Evolutionary conservation across 2,329 filamentous ascomycete species (phyloP).

Genomic region (Talaromyces sp.): DNA sequence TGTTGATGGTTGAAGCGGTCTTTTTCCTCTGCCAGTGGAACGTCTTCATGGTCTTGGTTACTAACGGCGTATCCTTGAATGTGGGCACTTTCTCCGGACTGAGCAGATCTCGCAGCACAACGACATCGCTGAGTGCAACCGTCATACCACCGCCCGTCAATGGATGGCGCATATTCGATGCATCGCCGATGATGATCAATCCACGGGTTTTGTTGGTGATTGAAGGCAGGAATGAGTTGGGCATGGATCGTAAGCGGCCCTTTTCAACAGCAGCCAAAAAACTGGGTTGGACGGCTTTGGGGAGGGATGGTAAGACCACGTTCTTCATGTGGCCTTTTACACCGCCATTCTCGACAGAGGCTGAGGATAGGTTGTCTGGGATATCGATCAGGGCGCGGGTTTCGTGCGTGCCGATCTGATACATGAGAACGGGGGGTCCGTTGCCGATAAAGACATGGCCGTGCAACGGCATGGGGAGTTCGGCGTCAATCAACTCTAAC

Average conservation of each 20-base stretch:
- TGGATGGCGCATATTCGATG: constrained; percentile 99
- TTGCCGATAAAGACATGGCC: constrained; percentile 87
- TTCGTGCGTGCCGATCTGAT: constrained; percentile 95
- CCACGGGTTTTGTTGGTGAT: constrained; percentile 69
- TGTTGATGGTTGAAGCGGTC: constrained; percentile 87
- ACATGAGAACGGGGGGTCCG: constrained; percentile 77
- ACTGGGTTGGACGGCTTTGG: constrained; percentile 66
- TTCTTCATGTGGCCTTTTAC: constrained; percentile 81
- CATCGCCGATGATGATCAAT: constrained; percentile 82
- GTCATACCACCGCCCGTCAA: constrained; percentile 98
- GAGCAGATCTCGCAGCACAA: constrained; percentile 73
- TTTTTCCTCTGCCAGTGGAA: constrained; percentile 89
- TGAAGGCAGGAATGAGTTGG: constrained; percentile 89
- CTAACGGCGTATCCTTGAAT: constrained; percentile 64
- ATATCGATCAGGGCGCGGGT: constrained; percentile 88
- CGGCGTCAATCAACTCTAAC: constrained; percentile 84
- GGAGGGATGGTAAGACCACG: constrained; percentile 75
- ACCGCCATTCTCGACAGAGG: constrained; percentile 71
- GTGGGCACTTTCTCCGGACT: constrained; percentile 66
- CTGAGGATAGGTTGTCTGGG: constrained; percentile 71
- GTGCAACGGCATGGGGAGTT: constrained; percentile 70
- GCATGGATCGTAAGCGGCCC: constrained; percentile 84
- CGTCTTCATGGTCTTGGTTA: constrained; percentile 65
- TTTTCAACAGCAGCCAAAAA: constrained; percentile 75
- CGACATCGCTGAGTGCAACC: constrained; percentile 89